Conservation (phyloP, 1,139 yeast genomes). For the Pichia kudriavzevii region DNA sequence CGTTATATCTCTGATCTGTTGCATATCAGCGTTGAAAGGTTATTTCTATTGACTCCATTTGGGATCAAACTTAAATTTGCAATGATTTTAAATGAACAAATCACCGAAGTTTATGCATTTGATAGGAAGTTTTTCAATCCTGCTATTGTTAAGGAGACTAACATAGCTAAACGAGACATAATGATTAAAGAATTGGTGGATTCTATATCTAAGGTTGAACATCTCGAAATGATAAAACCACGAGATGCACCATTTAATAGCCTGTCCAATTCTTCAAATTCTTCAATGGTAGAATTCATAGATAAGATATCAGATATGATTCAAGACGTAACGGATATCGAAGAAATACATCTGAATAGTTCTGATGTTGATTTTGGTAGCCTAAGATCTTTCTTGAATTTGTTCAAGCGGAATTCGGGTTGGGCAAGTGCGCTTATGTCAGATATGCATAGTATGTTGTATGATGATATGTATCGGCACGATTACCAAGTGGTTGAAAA, state of each 20-base stretch:
- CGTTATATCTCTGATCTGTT: constrained; percentile 36
- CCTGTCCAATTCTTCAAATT: constrained; percentile 17
- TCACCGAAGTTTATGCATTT: constrained; percentile 46
- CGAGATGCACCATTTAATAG: constrained; percentile 35
- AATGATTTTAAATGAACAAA: constrained; percentile 32
- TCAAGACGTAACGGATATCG: too few species aligned
- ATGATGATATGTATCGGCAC: constrained; percentile 9
- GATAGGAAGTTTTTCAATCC: constrained; percentile 47
- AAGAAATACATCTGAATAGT: constrained; percentile 16
- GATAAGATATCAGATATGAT: too few species aligned
- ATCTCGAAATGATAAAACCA: constrained; percentile 35
- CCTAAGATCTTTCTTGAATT: constrained; percentile 26
- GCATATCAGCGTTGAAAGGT: constrained; percentile 36
- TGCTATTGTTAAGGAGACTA: constrained; percentile 12
- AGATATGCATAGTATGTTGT: constrained; percentile 31
- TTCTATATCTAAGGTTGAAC: constrained; percentile 21
- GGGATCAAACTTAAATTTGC: constrained; percentile 54
- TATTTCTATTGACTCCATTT: constrained; percentile 57
- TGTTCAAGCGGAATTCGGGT: constrained; percentile 40
- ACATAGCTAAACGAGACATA: too few species aligned
- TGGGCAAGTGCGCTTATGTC: constrained; percentile 46
- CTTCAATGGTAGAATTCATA: constrained; percentile 10
- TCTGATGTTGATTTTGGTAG: constrained; percentile 24
- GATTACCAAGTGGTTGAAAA: constrained; percentile 26
- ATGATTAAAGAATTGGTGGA: constrained; percentile 18